Conservation (phyloP, 495 filamentous ascomycete genomes). For the Zalerion maritima region DNA sequence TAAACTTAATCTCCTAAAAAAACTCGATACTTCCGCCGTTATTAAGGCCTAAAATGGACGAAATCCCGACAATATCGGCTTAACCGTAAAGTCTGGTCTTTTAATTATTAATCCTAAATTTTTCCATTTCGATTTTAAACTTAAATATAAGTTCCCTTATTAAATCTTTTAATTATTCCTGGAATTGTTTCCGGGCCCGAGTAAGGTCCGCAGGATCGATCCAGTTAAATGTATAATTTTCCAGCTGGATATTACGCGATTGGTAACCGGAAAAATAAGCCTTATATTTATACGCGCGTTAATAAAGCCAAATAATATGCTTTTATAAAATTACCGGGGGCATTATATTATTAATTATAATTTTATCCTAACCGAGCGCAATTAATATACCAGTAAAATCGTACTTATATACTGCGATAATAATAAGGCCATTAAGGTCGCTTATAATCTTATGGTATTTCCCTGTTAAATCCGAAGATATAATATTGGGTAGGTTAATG, state of each 20-base stretch:
- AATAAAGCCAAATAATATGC: slow-evolving; percentile 2
- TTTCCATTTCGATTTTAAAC: neutral
- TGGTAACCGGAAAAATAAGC: slow-evolving; percentile 2
- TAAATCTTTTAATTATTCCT: neutral
- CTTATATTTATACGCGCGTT: slow-evolving; percentile 2
- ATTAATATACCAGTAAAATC: slow-evolving; percentile 1
- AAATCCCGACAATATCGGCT: slow-evolving; percentile 2
- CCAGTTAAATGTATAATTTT: slow-evolving; percentile 3
- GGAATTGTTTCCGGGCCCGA: slow-evolving; percentile 1
- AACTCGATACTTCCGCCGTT: slow-evolving; percentile 3
- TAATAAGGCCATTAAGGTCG: slow-evolving; percentile 7
- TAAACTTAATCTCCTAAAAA: slow-evolving; percentile 8
- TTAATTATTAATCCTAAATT: slow-evolving; percentile 2
- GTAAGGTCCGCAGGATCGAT: slow-evolving; percentile 1
- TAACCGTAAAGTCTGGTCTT: slow-evolving; percentile 1
- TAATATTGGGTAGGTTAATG: slow-evolving; percentile 2
- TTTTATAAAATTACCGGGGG: neutral
- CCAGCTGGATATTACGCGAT: slow-evolving; percentile 3
- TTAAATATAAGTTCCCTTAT: slow-evolving; percentile 1
- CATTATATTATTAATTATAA: neutral
- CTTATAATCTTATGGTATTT: slow-evolving; percentile 4
- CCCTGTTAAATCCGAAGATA: neutral
- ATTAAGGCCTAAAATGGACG: slow-evolving; percentile 1
- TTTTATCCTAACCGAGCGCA: slow-evolving; percentile 1
- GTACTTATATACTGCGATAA: slow-evolving; percentile 7